Percentiles rank a stretch among this genome's conserved stretches.
phyloP scores from a whole-genome alignment of 805 yeast genomes.

The Schizosaccharomyces japonicus region DNA sequence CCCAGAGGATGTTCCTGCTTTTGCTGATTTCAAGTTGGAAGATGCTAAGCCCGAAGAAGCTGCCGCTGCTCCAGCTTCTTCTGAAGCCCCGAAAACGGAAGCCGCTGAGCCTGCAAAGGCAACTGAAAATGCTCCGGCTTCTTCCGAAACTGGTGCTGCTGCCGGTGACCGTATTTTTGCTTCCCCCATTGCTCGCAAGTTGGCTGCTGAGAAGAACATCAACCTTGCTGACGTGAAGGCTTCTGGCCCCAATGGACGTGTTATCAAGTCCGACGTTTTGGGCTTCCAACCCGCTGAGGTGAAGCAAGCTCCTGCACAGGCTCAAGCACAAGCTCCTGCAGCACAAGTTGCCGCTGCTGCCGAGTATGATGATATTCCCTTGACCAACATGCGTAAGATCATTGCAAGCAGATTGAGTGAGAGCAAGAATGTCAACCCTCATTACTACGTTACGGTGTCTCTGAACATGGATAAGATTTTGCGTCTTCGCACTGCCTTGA shows the following conservation, averaged over 20 bases:
- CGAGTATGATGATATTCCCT: slow-evolving; percentile 56
- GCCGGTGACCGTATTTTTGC: slow-evolving; percentile 58
- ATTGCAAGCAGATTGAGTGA: slow-evolving; percentile 71
- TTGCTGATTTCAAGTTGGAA: slow-evolving; percentile 57
- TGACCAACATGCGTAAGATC: slow-evolving; percentile 78
- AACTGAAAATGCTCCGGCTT: slow-evolving; percentile 18
- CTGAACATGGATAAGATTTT: slow-evolving; percentile 72
- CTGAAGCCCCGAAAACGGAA: slow-evolving; percentile 11
- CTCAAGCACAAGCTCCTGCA: slow-evolving; percentile 17
- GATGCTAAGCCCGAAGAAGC: slow-evolving; percentile 30
- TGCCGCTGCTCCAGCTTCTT: slow-evolving; percentile 14
- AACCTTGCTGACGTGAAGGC: slow-evolving; percentile 68
- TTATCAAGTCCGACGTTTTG: slow-evolving; percentile 76
- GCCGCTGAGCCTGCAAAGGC: slow-evolving; percentile 17
- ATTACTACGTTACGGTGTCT: slow-evolving; percentile 72
- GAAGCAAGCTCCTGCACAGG: background rate
- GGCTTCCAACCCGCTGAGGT: slow-evolving; percentile 25
- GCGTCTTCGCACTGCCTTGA: slow-evolving; percentile 76
- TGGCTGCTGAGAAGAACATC: slow-evolving; percentile 82
- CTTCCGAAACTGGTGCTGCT: slow-evolving; percentile 13
- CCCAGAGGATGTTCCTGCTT: slow-evolving; percentile 61
- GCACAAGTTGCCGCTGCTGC: slow-evolving; percentile 25
- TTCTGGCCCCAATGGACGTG: slow-evolving; percentile 88
- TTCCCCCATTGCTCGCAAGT: slow-evolving; percentile 79
- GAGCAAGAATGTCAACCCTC: slow-evolving; percentile 71